phyloP scores from a whole-genome alignment of 345 rosid species.

The Viola odorata region DNA sequence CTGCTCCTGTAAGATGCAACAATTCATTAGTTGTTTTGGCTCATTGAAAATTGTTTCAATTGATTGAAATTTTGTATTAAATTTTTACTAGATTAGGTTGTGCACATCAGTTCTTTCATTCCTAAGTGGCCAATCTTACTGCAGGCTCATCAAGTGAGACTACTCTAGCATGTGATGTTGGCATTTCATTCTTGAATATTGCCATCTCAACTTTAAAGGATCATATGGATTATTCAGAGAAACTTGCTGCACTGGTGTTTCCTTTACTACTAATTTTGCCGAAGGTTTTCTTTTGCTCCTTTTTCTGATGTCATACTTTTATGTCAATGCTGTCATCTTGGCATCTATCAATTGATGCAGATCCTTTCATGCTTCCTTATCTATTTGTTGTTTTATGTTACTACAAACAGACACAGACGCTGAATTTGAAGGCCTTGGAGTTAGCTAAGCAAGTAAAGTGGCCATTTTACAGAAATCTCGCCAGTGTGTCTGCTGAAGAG shows the following conservation, averaged over 20 bases:
- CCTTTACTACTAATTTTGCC: conserved; percentile 67
- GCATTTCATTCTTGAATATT: conserved; percentile 44
- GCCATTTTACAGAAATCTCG: conserved; percentile 59
- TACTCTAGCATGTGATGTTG: conserved; percentile 52
- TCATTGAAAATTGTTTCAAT: too few relatives aligned
- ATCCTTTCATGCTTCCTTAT: conserved; percentile 2
- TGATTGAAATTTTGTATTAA: too few relatives aligned
- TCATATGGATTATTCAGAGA: conserved; percentile 36
- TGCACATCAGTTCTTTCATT: neutral
- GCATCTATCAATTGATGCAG: neutral
- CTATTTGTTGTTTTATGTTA: conserved; percentile 7
- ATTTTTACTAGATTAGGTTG: neutral
- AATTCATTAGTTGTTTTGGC: too few relatives aligned
- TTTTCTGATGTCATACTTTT: neutral
- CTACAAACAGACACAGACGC: conserved; percentile 53
- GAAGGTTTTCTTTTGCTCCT: conserved; percentile 41
- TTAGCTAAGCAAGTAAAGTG: conserved; percentile 54
- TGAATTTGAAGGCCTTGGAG: conserved; percentile 54
- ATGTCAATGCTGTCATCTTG: conserved; percentile 1
- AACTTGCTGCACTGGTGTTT: conserved; percentile 64
- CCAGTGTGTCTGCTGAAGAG: conserved; percentile 32
- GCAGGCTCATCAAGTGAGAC: conserved; percentile 51
- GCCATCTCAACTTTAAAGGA: conserved; percentile 40
- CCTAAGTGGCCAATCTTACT: conserved; percentile 11
- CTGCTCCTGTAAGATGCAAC: neutral